Base-by-base conservation (phyloP, 768 basidiomycete species). In the Plicaturopsis crispa region DNA sequence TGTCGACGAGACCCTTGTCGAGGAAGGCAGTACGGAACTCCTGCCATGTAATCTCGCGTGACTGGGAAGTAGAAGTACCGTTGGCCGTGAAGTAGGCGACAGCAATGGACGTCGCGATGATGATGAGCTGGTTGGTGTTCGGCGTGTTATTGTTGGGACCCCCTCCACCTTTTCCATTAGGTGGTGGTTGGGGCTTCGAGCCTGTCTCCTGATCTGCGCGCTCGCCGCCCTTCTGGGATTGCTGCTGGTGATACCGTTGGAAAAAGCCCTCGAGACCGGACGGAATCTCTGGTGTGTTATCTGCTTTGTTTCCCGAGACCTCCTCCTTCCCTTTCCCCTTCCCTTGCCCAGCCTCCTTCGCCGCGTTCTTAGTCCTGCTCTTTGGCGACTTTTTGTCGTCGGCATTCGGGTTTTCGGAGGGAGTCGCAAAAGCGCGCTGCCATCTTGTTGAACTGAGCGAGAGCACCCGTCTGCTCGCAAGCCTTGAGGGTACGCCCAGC, bases 1-100 rank as follows among this genome's bases (percentile, higher is more conserved):
- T 91, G 49, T 97, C 92, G 24, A 99, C 94, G 38, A 97, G 75
- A 31, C 91, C 94, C 56, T 93, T 92, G 62, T 94, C 85, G 33
- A 99, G 82, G 69, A 99, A 90, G 7, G 91, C 90, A 32, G 89
- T 93, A 37, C 92, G 80, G 69, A 99, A 99, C 62, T 98, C 96
- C 63, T 97, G 93, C 94, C 96, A 99, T 46, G 96, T 99, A 48
- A 99, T 98, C 64, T 99, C 96, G 42, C 85, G 78, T 1, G 84
- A 77, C 18, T 65, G 61, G 0, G 63, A 57, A 4, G 72, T 63
- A 1, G 66, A 59, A 26, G 65, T 67, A 20, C 56, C 54, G 10
- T 78, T 72, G 41, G 75, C 67, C 11, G 74, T 73, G 49, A 81
- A 85, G 11, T 83, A 66, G 49, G 83, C 70, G 51, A 79, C 82